A percentile compares a stretch with the other conserved stretches of the same genome.
These are phyloP conservation scores for Bruguiera sexangula DNA, from an alignment of 345 rosid genomes.

Conservation along the genomic window DNA sequence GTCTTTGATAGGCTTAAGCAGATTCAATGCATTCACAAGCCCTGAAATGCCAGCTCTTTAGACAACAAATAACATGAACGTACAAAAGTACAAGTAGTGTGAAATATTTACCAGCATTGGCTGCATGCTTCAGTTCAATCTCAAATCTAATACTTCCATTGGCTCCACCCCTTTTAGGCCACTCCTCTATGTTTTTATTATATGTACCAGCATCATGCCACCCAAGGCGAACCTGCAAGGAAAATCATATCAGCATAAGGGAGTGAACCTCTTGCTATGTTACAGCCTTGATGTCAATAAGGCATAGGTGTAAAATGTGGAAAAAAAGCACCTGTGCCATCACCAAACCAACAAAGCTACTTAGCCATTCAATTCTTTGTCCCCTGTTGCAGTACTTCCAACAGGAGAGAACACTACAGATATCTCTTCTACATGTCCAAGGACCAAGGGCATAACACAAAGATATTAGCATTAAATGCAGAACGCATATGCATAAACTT, in stretches of 20 bases:
- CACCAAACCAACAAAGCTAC: too few relatives aligned
- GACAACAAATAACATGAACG: background rate
- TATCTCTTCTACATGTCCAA: too few relatives aligned
- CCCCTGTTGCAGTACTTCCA: too few relatives aligned
- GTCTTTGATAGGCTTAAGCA: slow-evolving; percentile 74
- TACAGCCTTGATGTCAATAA: background rate
- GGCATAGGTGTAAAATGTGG: background rate
- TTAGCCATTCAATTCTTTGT: too few relatives aligned
- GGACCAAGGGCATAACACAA: too few relatives aligned
- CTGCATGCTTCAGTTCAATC: slow-evolving; percentile 84
- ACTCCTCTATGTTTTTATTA: slow-evolving; percentile 82
- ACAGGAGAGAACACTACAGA: too few relatives aligned
- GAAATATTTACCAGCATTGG: slow-evolving; percentile 75
- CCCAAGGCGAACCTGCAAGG: slow-evolving; percentile 72
- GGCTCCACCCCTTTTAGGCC: slow-evolving; percentile 93
- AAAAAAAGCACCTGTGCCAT: background rate
- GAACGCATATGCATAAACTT: too few relatives aligned
- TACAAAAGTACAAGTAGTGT: background rate
- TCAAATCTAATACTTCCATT: slow-evolving; percentile 93
- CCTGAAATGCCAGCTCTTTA: slow-evolving; percentile 46
- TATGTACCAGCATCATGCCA: slow-evolving; percentile 99
- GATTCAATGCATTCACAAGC: slow-evolving; percentile 76
- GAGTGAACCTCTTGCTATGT: background rate
- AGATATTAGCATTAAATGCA: too few relatives aligned
- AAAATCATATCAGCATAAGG: background rate